Evolutionary conservation across 148 eudicot species (phyloP), one percentile per base, ranked within the genome.

Genomic region (Silene uniflora): DNA sequence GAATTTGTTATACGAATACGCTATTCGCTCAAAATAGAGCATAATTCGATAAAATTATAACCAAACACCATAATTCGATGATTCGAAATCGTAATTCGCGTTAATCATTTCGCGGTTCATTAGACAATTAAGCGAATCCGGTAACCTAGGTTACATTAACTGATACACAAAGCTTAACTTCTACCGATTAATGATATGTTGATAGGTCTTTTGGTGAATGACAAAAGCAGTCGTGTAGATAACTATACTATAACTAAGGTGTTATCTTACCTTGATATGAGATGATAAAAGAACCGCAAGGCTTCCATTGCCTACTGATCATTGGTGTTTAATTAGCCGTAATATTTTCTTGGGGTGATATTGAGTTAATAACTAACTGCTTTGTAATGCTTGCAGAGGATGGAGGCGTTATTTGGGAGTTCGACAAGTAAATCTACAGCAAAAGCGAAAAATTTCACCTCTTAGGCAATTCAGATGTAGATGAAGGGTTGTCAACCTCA

Each of bases 401-500:
- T 60, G 72, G 72, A 59, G 81, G 81, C 19, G 81, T 82, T 72
- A 70, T 82, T 55, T 82, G 81, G 81, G 84, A 82, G 81, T 79
- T 77, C 44, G 67, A 27, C 62, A 75, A 66, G 24, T 75, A 71
- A 75, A 54, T 19, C 63, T 55, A 23, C 46, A 24, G 60, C 44
- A 39, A 39, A 39, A 39, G 44, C 44, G 44, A 39, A 7, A 39
- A 6, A 39, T 39, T 39, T 6, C 44, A 39, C 10, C 44, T 14
- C 56, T 0, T 16, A 52, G 56, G 56, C 56, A 46, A 9, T 69
- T 69, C 44, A 24, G 39, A 56, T 58, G 32, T 59, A 54, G 66
- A 29, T 24, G 74, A 64, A 21, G 16, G 56, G 25, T 49, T 39
- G 18, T 35, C 6, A n/a, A 52, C 58, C 27, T 35, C 18, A 46